Percentiles rank a stretch among this genome's conserved stretches.
Conservation (phyloP, 352 stramenopile species). For the Aphanomyces cochlioides region DNA sequence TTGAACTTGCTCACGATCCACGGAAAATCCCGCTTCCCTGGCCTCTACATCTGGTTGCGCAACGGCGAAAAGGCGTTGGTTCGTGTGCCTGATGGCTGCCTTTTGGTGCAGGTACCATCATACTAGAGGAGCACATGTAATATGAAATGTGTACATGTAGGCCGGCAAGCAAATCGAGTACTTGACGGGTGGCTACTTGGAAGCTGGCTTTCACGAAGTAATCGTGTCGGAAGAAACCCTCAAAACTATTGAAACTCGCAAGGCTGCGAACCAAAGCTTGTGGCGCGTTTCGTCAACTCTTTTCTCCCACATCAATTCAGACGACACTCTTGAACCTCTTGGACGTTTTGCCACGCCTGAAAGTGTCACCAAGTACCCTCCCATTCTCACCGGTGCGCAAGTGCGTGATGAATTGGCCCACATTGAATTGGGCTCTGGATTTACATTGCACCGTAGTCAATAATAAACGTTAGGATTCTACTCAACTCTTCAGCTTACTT, state of each 20-base stretch:
- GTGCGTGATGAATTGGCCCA: constrained; percentile 82
- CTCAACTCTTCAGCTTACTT: neutral
- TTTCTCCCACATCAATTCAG: constrained; percentile 89
- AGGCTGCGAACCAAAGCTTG: constrained; percentile 63
- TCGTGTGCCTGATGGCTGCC: constrained; percentile 85
- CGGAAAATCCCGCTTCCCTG: constrained; percentile 88
- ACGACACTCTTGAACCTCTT: constrained; percentile 80
- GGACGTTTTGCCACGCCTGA: constrained; percentile 73
- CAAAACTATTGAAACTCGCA: constrained; percentile 64
- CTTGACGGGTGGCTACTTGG: constrained; percentile 87
- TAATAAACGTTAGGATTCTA: neutral
- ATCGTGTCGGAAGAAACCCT: constrained; percentile 74
- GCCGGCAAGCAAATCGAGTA: constrained; percentile 92
- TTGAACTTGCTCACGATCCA: constrained; percentile 94
- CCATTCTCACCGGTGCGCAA: constrained; percentile 80
- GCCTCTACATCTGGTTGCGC: constrained; percentile 88
- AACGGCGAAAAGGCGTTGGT: constrained; percentile 81
- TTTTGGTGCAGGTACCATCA: constrained; percentile 60
- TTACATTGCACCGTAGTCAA: constrained; percentile 66
- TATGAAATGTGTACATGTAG: constrained; percentile 29
- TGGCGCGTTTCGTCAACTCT: constrained; percentile 91
- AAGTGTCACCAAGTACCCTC: constrained; percentile 63
- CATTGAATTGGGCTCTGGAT: constrained; percentile 78
- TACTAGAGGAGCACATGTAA: neutral
- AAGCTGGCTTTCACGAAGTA: constrained; percentile 92